These are phyloP conservation scores for Ogataea nakhonphanomensis DNA, from an alignment of 805 yeast species.

Conservation along the genomic window DNA sequence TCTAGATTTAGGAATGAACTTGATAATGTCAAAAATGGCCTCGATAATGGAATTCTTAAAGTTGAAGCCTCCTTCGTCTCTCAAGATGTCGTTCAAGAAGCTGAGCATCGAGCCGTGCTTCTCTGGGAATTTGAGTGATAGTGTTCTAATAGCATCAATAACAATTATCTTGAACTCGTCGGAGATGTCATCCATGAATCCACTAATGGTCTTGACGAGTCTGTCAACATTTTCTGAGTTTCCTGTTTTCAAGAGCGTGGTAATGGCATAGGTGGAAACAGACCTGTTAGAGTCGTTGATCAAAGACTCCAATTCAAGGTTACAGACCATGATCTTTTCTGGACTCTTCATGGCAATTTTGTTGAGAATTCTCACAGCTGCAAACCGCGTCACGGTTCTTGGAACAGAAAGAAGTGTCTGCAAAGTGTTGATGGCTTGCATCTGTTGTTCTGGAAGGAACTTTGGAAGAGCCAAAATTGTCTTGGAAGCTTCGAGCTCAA, in stretches of 20 bases:
- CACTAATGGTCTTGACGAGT: slow-evolving; percentile 79
- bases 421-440: slow-evolving; percentile 67
- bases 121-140: slow-evolving; percentile 89
- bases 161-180: slow-evolving; percentile 95
- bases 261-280: slow-evolving; percentile 94
- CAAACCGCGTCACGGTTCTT: slow-evolving; percentile 83
- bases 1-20: slow-evolving; percentile 78
- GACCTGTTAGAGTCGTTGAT: slow-evolving; percentile 88
- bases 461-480: slow-evolving; percentile 54
- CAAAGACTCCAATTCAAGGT: slow-evolving; percentile 78
- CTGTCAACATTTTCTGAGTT: slow-evolving; percentile 86
- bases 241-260: slow-evolving; percentile 92
- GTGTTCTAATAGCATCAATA: slow-evolving; percentile 88
- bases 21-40: slow-evolving; percentile 87
- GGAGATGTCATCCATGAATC: slow-evolving; percentile 87
- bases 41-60: slow-evolving; percentile 88
- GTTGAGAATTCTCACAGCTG: slow-evolving; percentile 88
- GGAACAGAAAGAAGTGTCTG: slow-evolving; percentile 82
- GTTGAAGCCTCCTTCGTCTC: slow-evolving; percentile 85
- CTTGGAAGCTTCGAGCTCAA: slow-evolving; percentile 89
- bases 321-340: slow-evolving; percentile 72
- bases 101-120: slow-evolving; percentile 79
- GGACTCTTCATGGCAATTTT: slow-evolving; percentile 80
- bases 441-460: slow-evolving; percentile 61
- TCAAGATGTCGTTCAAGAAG: slow-evolving; percentile 78